Evolutionary conservation across 306 rosid genomes (phyloP), one percentile per base, ranked within the genome.

Genomic region (Glycine soja): DNA sequence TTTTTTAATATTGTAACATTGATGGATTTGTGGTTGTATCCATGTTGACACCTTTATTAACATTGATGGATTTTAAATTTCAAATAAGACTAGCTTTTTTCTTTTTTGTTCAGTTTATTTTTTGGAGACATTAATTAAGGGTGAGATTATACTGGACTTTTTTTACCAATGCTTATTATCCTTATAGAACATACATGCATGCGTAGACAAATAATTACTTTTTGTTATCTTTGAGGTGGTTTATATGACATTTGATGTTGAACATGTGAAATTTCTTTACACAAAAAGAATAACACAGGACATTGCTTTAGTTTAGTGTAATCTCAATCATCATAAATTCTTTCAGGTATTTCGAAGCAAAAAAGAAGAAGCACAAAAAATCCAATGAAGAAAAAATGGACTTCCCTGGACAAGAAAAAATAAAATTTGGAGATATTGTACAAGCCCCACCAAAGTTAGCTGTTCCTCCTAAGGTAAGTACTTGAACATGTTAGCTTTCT

Each of bases 371-470:
- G 83, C 89, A 85, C 62, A 89, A 93, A 66, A 91, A 87, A 16
- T 72, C 70, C 5, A 83, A 77, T 69, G 77, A 81, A 32, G 95
- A 86, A 43, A 93, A 58, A 11, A 18, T 74, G 70, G 93, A 82
- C 68, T 95, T 95, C 64, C 99, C 96, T 4, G 90, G 89, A 64
- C 92, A 58, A 0, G 99, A 95, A 80, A 77, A 91, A 73, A 85
- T 95, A 56, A 81, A 85, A 85, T 95, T 93, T 82, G 99, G 99
- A 69, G 99, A 95, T 75, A 89, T 93, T 47, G 99, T 93, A 73
- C 86, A 88, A 87, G 99, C 96, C 65, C 99, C 99, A 56, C 96
- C 93, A 12, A 95, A 95, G 88, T 81, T 95, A 70, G 75, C 84
- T 58, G 68, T 75, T 30, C 80, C 69, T 82, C 93, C 96, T 3